phyloP scores from a whole-genome alignment of 805 yeast genomes.

The Candida mattraensis region DNA sequence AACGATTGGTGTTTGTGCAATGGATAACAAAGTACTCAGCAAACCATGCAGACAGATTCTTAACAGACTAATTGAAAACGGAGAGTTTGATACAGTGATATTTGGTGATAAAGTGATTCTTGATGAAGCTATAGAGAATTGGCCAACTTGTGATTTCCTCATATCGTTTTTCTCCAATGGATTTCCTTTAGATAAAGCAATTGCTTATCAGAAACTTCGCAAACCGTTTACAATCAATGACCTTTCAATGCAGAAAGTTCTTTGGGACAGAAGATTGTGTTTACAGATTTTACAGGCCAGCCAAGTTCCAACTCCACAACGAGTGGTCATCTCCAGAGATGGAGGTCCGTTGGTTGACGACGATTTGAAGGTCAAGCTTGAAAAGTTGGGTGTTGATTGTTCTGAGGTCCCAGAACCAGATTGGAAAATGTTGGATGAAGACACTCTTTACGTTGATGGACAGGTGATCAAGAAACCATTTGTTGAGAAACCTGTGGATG shows the following conservation, averaged over 20 bases:
- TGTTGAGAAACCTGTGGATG: slow-evolving; percentile 98
- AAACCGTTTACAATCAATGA: slow-evolving; percentile 91
- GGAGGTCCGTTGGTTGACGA: slow-evolving; percentile 91
- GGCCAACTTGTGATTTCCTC: slow-evolving; percentile 98
- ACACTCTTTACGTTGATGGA: slow-evolving; percentile 77
- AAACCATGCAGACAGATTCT: slow-evolving; percentile 94
- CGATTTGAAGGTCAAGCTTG: slow-evolving; percentile 59
- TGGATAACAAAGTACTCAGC: slow-evolving; percentile 94
- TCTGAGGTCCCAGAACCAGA: slow-evolving; percentile 59
- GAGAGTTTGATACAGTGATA: slow-evolving; percentile 94
- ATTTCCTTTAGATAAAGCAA: slow-evolving; percentile 95
- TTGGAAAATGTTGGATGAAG: slow-evolving; percentile 89
- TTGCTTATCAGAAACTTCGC: slow-evolving; percentile 80
- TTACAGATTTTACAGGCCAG: slow-evolving; percentile 74
- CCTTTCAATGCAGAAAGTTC: slow-evolving; percentile 81
- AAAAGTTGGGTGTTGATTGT: slow-evolving; percentile 58
- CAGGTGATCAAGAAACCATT: slow-evolving; percentile 77
- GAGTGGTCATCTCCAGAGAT: slow-evolving; percentile 89
- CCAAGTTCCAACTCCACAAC: slow-evolving; percentile 84
- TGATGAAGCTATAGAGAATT: slow-evolving; percentile 89
- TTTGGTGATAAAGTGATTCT: slow-evolving; percentile 96
- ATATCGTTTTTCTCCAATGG: slow-evolving; percentile 95
- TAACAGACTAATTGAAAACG: slow-evolving; percentile 83
- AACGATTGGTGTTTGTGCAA: slow-evolving; percentile 97
- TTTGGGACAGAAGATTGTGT: slow-evolving; percentile 97